Evolutionary conservation across 495 filamentous ascomycete species (phyloP), one percentile per base, ranked within the genome.

Genomic region (Penicillium samsonianum): DNA sequence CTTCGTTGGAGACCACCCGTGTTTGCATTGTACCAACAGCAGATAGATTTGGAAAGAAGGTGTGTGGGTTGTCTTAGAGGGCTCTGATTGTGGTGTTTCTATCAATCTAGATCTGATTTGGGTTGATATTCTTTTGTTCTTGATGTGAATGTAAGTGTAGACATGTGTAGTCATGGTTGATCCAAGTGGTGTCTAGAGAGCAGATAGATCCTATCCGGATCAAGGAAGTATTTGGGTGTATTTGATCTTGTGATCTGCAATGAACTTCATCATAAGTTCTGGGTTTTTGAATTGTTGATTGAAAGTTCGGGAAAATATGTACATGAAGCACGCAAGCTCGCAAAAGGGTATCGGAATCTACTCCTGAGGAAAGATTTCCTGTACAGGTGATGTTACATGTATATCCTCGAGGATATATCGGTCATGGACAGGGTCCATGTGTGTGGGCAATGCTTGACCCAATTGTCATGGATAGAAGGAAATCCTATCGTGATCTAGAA

Each of bases 1-100:
- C 38, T 62, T 53, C 54, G 48, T 43, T 50, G 41, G 46, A 58
- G 55, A 50, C 44, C 38, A 42, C 42, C 25, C 52, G 61, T 55
- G 54, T 65, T 55, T 67, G 67, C 58, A 67, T 72, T 74, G 67
- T 73, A 72, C 59, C 67, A 75, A 70, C 65, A 73, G 58, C 47
- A 59, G 57, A 72, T 73, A 73, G 66, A 75, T 63, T 62, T 60
- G 62, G 61, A 58, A 60, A 58, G 58, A 48, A 56, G 53, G 55
- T 33, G 46, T 63, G 60, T 45, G 42, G 49, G 43, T 51, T 53
- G 43, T 47, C 14, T 26, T 51, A 44, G 46, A 51, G 26, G 54
- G 25, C 42, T 19, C 33, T 33, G 35, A 38, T 45, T 50, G 53
- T 46, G 53, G 20, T 47, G 52, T 23, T 46, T 35, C n/a, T 55